Percentiles rank a stretch among this genome's conserved stretches.
Evolutionary conservation across 306 rosid genomes (phyloP).

Genomic region (Prunus mira): DNA sequence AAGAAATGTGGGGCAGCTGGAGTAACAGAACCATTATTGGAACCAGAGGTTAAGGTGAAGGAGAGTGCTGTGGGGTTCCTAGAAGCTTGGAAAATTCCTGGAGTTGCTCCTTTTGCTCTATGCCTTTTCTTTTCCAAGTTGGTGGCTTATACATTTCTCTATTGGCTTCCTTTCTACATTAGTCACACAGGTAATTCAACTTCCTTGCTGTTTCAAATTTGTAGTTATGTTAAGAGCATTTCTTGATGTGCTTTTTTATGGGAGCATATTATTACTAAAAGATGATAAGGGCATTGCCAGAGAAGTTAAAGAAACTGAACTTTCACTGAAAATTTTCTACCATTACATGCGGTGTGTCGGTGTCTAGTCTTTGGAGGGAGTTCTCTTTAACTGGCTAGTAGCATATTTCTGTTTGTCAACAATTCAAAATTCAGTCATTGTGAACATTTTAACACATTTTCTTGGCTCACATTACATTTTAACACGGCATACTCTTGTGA

Average conservation of each 20-base stretch:
- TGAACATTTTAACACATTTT: no score
- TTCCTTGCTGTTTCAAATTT: background rate
- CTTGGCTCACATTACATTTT: no score
- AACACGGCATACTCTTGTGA: background rate
- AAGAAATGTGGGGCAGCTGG: constrained; percentile 50
- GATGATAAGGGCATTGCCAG: no score
- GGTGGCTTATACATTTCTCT: constrained; percentile 98
- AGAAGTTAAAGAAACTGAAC: background rate
- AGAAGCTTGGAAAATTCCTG: constrained; percentile 98
- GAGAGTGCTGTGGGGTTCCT: constrained; percentile 75
- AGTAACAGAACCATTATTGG: constrained; percentile 52
- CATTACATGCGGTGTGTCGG: background rate
- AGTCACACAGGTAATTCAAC: constrained; percentile 69
- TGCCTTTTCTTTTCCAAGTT: constrained; percentile 93
- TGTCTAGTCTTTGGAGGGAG: no score
- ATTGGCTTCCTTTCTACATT: constrained; percentile 98
- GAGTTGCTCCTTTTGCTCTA: constrained; percentile 94
- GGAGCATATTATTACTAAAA: no score
- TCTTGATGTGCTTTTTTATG: background rate
- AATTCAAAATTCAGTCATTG: no score
- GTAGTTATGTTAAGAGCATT: background rate
- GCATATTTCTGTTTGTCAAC: no score
- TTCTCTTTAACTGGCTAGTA: no score
- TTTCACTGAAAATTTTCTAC: background rate
- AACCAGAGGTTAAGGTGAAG: constrained; percentile 28